Evolutionary conservation across 2,329 filamentous ascomycete species (phyloP).

Genomic region (Arthroderma sp.): DNA sequence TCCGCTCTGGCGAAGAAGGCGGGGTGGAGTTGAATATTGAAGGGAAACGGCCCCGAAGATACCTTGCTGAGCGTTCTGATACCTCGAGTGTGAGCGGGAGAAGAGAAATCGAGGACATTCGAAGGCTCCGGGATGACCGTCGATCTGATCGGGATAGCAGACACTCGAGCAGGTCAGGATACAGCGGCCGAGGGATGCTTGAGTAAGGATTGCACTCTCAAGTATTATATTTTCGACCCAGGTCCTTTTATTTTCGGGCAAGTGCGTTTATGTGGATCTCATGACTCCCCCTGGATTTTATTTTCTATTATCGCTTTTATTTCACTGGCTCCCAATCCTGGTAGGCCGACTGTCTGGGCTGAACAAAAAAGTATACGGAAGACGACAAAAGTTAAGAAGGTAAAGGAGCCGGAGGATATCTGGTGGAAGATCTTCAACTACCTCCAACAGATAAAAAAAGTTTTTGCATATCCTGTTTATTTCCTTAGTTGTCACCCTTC

Average conservation of each 20-base stretch:
- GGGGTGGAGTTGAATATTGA: slow-evolving; percentile 27
- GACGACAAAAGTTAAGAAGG: background rate
- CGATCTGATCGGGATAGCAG: slow-evolving; percentile 26
- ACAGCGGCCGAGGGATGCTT: slow-evolving; percentile 17
- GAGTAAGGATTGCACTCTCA: slow-evolving; percentile 5
- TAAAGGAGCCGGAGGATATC: background rate
- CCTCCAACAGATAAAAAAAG: background rate
- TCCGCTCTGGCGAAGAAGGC: slow-evolving; percentile 26
- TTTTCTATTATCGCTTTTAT: too few relatives aligned
- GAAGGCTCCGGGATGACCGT: slow-evolving; percentile 21
- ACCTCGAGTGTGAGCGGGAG: slow-evolving; percentile 20
- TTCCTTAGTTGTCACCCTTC: background rate
- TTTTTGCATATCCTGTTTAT: background rate
- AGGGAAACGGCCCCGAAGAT: slow-evolving; percentile 23
- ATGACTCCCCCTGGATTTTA: too few relatives aligned
- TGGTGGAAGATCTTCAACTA: background rate
- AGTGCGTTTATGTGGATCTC: too few relatives aligned
- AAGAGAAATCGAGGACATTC: slow-evolving; percentile 21
- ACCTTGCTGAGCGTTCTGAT: slow-evolving; percentile 24
- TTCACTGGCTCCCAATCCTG: too few relatives aligned
- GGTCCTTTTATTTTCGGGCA: background rate
- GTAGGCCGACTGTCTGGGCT: too few relatives aligned
- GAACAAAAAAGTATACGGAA: background rate
- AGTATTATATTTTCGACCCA: slow-evolving; percentile 1
- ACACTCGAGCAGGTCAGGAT: slow-evolving; percentile 26